These are phyloP conservation scores for Cystofilobasidium bisporidii DNA, from an alignment of 768 basidiomycete genomes.

Conservation along the genomic window DNA sequence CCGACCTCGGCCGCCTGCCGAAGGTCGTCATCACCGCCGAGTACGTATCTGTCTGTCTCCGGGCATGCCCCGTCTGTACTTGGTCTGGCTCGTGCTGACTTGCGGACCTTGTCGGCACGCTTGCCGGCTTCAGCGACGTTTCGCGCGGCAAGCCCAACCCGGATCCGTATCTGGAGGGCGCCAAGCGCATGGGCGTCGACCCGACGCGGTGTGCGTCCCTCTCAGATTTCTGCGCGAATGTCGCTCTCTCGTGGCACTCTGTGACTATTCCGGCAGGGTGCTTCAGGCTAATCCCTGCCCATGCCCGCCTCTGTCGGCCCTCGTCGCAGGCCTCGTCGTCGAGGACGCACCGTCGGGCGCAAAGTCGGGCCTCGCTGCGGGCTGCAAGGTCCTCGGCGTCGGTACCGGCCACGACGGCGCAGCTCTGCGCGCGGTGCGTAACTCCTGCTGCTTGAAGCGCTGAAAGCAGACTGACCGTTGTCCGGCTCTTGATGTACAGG, in stretches of 20 bases:
- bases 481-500: not conserved
- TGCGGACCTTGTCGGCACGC: no score
- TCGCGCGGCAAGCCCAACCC: slow-evolving; percentile 20
- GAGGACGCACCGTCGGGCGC: slow-evolving; percentile 85
- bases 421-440: slow-evolving; percentile 9
- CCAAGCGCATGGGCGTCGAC: slow-evolving; percentile 1
- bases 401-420: slow-evolving; percentile 57
- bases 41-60: not conserved
- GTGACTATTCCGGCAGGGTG: no score
- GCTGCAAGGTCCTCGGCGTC: slow-evolving; percentile 66
- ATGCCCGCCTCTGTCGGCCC: no score
- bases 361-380: slow-evolving; percentile 62
- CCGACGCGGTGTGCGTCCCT: slow-evolving; percentile 7
- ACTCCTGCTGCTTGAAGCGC: no score
- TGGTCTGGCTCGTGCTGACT: no score
- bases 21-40: slow-evolving; percentile 23
- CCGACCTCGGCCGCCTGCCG: slow-evolving; percentile 12
- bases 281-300: no score
- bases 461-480: no score
- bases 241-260: no score
- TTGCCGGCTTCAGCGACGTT: slow-evolving; percentile 1
- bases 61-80: no score
- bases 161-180: slow-evolving; percentile 23
- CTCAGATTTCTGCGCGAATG: no score
- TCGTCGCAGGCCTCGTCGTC: slow-evolving; percentile 75